These are phyloP conservation scores for Hypholoma fasciculare DNA, from an alignment of 768 basidiomycete species.

Conservation along the genomic window DNA sequence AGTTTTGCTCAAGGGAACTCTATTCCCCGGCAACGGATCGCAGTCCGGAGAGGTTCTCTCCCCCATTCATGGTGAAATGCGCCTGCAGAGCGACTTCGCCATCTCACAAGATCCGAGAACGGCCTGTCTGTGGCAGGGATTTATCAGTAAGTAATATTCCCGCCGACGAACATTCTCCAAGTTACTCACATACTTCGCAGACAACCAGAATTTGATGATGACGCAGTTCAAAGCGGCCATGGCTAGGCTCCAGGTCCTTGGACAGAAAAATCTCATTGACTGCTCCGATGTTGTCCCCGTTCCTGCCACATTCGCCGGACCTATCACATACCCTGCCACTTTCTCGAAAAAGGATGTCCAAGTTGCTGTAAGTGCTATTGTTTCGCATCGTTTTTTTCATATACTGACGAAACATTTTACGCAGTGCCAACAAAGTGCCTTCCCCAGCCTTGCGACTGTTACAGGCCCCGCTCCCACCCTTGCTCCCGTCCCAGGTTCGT, in stretches of 20 bases:
- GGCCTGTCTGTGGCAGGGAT: slow-evolving; percentile 18
- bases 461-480: slow-evolving; percentile 4
- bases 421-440: not conserved
- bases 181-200: not conserved
- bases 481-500: slow-evolving; percentile 4
- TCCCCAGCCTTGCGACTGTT: slow-evolving; percentile 1
- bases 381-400: not conserved
- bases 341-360: slow-evolving; percentile 16
- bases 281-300: slow-evolving; percentile 28
- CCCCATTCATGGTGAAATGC: slow-evolving; percentile 35
- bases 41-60: slow-evolving; percentile 31
- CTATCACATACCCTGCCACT: slow-evolving; percentile 19
- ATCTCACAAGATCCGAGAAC: slow-evolving; percentile 20
- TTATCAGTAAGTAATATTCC: slow-evolving; percentile 6
- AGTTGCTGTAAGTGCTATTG: slow-evolving; percentile 6
- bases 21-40: slow-evolving; percentile 14
- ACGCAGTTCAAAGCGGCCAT: slow-evolving; percentile 27
- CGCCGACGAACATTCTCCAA: too few relatives aligned
- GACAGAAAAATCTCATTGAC: slow-evolving; percentile 29
- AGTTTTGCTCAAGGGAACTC: slow-evolving; percentile 23
- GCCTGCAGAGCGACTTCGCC: slow-evolving; percentile 36
- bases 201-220: slow-evolving; percentile 22
- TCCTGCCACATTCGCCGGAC: slow-evolving; percentile 8
- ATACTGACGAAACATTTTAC: not conserved
- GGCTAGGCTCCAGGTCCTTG: slow-evolving; percentile 31